These are phyloP conservation scores for Aspergillus aculeatus DNA, from an alignment of 2,329 filamentous ascomycete genomes.

Conservation along the genomic window DNA sequence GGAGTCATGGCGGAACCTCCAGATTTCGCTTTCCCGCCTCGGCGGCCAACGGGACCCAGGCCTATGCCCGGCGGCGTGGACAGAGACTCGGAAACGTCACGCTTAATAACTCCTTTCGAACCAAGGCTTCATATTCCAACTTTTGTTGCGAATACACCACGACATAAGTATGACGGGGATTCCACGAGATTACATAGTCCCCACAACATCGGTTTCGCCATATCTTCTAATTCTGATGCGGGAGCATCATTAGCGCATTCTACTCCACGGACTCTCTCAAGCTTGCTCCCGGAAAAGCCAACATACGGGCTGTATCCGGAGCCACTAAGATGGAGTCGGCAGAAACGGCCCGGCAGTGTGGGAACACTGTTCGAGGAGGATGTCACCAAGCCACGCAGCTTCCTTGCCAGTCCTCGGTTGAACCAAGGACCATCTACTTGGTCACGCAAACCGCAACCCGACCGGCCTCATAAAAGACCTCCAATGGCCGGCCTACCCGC, in stretches of 20 bases:
- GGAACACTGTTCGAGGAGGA: conserved; percentile 43
- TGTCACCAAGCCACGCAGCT: conserved; percentile 19
- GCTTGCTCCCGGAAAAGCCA: conserved; percentile 38
- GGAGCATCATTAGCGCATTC: conserved; percentile 32
- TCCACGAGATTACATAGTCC: conserved; percentile 7
- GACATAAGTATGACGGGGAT: conserved; percentile 7
- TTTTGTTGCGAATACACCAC: conserved; percentile 20
- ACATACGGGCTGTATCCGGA: conserved; percentile 37
- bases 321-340: conserved; percentile 35
- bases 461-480: conserved; percentile 9
- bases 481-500: conserved; percentile 31
- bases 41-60: conserved; percentile 21
- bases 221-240: conserved; percentile 29
- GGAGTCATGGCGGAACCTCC: conserved; percentile 39
- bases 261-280: conserved; percentile 40
- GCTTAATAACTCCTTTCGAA: conserved; percentile 20
- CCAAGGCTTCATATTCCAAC: conserved; percentile 19
- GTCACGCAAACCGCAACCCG: conserved; percentile 4
- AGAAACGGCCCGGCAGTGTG: conserved; percentile 29
- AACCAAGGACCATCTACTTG: conserved; percentile 4
- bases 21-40: conserved; percentile 29
- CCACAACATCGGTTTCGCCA: conserved; percentile 32
- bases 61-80: conserved; percentile 8
- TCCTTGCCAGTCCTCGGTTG: conserved; percentile 17
- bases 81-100: conserved; percentile 20